Conservation (phyloP, 2,329 filamentous ascomycete species). For the Grosmannia huntii region DNA sequence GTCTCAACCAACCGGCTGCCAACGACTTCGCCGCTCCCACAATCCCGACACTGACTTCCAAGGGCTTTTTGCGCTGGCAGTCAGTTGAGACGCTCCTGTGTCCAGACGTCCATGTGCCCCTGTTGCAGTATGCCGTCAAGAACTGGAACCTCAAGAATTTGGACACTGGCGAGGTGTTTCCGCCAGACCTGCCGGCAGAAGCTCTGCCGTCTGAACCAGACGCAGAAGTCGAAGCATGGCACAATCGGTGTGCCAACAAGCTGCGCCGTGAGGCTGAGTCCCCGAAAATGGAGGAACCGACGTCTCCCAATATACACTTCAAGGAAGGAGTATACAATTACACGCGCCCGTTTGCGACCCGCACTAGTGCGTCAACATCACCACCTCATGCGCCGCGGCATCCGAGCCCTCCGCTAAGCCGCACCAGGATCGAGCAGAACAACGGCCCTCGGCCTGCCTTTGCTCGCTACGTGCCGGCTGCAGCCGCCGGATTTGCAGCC, state of each 20-base stretch:
- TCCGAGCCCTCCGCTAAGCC: background rate
- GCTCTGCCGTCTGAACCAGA: conserved; percentile 64
- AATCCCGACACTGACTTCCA: conserved; percentile 68
- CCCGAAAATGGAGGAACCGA: conserved; percentile 23
- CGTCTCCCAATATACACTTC: conserved; percentile 12
- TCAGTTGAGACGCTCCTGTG: conserved; percentile 79
- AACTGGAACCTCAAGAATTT: conserved; percentile 67
- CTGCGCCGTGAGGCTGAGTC: conserved; percentile 47
- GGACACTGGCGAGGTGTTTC: conserved; percentile 57
- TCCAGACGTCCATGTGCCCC: conserved; percentile 76
- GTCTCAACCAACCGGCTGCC: conserved; percentile 65
- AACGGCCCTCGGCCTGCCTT: conserved; percentile 28
- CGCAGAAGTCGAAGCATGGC: conserved; percentile 73
- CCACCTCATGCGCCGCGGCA: background rate
- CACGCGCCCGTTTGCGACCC: conserved; percentile 15
- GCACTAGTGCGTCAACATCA: conserved; percentile 2
- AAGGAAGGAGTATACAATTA: conserved; percentile 19
- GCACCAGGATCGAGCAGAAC: conserved; percentile 15
- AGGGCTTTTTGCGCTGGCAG: conserved; percentile 89
- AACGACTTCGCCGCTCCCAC: conserved; percentile 62
- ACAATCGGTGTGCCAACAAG: conserved; percentile 60
- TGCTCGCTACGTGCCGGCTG: conserved; percentile 19
- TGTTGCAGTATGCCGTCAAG: conserved; percentile 67
- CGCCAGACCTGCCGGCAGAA: conserved; percentile 40
- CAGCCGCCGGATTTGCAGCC: conserved; percentile 1